These are phyloP conservation scores for Cyberlindnera samutprakarnensis DNA, from an alignment of 805 yeast genomes.

Conservation along the genomic window DNA sequence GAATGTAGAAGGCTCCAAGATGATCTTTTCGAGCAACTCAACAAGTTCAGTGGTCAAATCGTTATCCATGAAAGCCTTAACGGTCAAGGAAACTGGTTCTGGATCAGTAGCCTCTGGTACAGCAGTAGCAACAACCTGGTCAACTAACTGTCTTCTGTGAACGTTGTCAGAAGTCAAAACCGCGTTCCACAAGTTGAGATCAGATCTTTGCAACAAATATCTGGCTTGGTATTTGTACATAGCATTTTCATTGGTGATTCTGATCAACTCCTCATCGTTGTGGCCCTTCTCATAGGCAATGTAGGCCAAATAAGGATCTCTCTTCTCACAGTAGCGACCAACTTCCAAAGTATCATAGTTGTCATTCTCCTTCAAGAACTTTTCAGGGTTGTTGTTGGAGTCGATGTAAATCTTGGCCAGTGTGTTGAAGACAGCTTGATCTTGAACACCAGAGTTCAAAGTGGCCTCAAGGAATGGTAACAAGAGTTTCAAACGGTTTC, in stretches of 20 bases:
- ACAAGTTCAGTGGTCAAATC: slow-evolving; percentile 89
- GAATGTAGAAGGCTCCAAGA: slow-evolving; percentile 95
- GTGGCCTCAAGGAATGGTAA: slow-evolving; percentile 91
- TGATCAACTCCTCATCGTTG: slow-evolving; percentile 82
- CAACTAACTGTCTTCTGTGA: slow-evolving; percentile 87
- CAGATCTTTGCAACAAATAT: slow-evolving; percentile 85
- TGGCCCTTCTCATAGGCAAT: slow-evolving; percentile 95
- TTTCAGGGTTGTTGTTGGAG: slow-evolving; percentile 95
- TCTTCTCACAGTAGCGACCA: slow-evolving; percentile 97
- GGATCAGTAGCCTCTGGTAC: slow-evolving; percentile 92
- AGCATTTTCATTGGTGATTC: slow-evolving; percentile 91
- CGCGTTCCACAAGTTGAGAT: slow-evolving; percentile 69
- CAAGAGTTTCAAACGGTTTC: slow-evolving; percentile 86
- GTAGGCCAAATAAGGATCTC: slow-evolving; percentile 97
- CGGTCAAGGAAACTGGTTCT: slow-evolving; percentile 88
- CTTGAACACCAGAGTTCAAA: slow-evolving; percentile 75
- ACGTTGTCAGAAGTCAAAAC: slow-evolving; percentile 71
- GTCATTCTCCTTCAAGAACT: slow-evolving; percentile 86
- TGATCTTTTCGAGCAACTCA: slow-evolving; percentile 91
- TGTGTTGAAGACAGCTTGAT: slow-evolving; percentile 88
- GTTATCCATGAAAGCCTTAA: slow-evolving; percentile 92
- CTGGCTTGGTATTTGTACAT: slow-evolving; percentile 99
- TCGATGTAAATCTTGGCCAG: slow-evolving; percentile 97
- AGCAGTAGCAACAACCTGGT: slow-evolving; percentile 92
- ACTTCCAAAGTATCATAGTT: slow-evolving; percentile 89